A percentile compares a stretch with the other conserved stretches of the same genome.
phyloP scores from a whole-genome alignment of 2,329 filamentous ascomycete species.

The Colletotrichum sp. region DNA sequence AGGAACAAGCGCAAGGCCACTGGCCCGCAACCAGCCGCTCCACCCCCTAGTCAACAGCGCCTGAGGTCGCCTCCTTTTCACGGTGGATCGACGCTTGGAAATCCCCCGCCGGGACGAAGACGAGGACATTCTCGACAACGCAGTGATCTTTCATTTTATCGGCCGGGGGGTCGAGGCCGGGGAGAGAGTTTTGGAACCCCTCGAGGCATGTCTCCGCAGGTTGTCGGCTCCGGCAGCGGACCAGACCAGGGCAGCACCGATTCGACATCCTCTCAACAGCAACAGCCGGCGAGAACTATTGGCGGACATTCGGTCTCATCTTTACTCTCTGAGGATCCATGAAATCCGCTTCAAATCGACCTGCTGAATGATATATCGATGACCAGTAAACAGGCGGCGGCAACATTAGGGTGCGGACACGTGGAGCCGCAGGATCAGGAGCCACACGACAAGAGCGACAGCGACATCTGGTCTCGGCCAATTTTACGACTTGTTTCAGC shows the following conservation, averaged over 20 bases:
- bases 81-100: constrained; percentile 51
- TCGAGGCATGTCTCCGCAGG: constrained; percentile 40
- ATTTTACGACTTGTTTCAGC: constrained; percentile 34
- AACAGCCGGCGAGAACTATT: constrained; percentile 18
- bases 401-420: constrained; percentile 22
- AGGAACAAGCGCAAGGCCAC: constrained; percentile 80
- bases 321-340: constrained; percentile 44
- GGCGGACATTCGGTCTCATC: constrained; percentile 47
- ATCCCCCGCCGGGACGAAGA: constrained; percentile 58
- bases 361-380: constrained; percentile 21
- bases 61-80: constrained; percentile 60
- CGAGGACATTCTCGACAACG: constrained; percentile 67
- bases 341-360: constrained; percentile 14
- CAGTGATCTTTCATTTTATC: constrained; percentile 65
- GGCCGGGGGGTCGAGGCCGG: constrained; percentile 42
- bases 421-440: constrained; percentile 34
- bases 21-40: constrained; percentile 54
- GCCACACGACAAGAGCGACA: constrained; percentile 32
- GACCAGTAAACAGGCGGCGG: constrained; percentile 1
- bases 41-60: constrained; percentile 47
- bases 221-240: constrained; percentile 33
- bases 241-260: constrained; percentile 31
- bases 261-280: constrained; percentile 23
- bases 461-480: constrained; percentile 24
- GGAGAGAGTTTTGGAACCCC: constrained; percentile 36